Evolutionary conservation across 2,329 filamentous ascomycete genomes (phyloP).

Genomic region (Aspergillus arachidicola): DNA sequence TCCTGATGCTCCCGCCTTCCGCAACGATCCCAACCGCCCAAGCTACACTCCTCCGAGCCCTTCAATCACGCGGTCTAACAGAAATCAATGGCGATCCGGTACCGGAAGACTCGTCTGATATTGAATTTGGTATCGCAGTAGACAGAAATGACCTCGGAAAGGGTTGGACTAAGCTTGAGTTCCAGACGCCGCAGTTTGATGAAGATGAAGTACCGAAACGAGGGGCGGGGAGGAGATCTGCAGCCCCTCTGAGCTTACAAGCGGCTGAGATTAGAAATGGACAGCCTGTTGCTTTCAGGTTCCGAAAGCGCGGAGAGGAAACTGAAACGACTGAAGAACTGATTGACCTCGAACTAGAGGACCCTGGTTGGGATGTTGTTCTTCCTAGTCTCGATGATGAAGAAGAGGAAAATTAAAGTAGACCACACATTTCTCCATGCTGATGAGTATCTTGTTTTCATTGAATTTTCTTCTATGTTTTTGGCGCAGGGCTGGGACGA

Average conservation of each 20-base stretch:
- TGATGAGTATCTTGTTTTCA: neutral
- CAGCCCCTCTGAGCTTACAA: conserved; percentile 27
- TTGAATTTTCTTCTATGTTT: neutral
- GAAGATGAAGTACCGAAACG: conserved; percentile 29
- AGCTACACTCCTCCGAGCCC: conserved; percentile 58
- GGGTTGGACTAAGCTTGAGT: conserved; percentile 52
- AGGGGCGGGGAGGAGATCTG: conserved; percentile 30
- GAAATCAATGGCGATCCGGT: conserved; percentile 42
- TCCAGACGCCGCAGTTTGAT: conserved; percentile 30
- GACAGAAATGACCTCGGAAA: conserved; percentile 53
- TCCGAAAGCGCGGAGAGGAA: conserved; percentile 26
- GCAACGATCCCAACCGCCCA: conserved; percentile 61
- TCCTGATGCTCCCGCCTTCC: conserved; percentile 65
- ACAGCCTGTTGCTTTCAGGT: conserved; percentile 39
- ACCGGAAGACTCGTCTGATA: conserved; percentile 43
- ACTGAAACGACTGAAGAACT: conserved; percentile 21
- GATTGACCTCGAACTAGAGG: conserved; percentile 32
- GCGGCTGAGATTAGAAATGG: conserved; percentile 33
- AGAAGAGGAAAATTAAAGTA: conserved; percentile 19
- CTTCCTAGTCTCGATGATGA: conserved; percentile 39
- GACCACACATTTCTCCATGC: neutral
- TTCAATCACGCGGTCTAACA: conserved; percentile 50
- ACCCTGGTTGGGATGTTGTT: conserved; percentile 41
- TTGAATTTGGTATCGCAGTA: conserved; percentile 51
- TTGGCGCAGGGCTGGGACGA: neutral